Conservation (phyloP, 225 moss, liverwort and hornwort species). For the Takakia lepidozioides region DNA sequence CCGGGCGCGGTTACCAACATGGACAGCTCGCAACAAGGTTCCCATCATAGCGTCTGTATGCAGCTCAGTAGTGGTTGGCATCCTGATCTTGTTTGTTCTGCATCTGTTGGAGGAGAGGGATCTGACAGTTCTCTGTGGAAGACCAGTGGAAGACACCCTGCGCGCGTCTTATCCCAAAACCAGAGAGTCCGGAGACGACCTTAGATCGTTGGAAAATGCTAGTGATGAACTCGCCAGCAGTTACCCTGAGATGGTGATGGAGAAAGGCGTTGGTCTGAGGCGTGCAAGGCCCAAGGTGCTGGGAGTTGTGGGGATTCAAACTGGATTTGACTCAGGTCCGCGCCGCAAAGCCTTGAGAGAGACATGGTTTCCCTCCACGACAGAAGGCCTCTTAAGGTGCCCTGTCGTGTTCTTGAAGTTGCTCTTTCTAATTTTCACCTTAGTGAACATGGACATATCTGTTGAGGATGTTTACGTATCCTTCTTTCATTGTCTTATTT, state of each 20-base stretch:
- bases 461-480: no score
- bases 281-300: conserved; percentile 50
- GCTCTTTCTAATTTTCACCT: no score
- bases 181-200: background rate
- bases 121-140: conserved; percentile 3
- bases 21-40: background rate
- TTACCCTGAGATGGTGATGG: conserved; percentile 24
- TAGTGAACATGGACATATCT: no score
- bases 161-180: background rate
- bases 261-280: conserved; percentile 20
- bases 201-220: no score
- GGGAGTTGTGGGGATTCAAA: conserved; percentile 90
- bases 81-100: background rate
- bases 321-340: conserved; percentile 71
- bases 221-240: conserved; percentile 13
- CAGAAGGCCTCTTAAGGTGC: conserved; percentile 47
- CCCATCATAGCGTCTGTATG: background rate
- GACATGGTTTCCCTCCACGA: conserved; percentile 82
- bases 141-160: background rate
- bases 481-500: no score
- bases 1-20: background rate
- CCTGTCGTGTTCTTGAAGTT: background rate
- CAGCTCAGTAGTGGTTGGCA: background rate
- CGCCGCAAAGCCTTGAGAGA: conserved; percentile 61
- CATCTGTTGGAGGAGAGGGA: conserved; percentile 2